These are phyloP conservation scores for Celoporthe dispersa DNA, from an alignment of 2,329 filamentous ascomycete genomes.

Conservation along the genomic window DNA sequence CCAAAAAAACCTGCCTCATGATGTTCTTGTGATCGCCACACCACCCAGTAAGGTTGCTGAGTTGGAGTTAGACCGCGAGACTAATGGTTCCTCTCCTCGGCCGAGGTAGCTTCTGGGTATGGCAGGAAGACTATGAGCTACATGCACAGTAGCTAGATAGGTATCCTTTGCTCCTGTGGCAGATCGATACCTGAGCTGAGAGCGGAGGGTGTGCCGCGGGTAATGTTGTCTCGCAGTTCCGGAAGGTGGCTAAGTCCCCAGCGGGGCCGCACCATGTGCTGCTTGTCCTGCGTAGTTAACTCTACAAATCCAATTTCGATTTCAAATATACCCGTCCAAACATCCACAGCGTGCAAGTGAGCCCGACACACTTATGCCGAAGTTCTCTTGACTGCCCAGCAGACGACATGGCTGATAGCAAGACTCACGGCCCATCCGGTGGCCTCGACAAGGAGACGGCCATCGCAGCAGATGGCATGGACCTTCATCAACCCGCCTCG, in stretches of 20 bases:
- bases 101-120: not conserved
- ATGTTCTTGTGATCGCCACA: constrained; percentile 2
- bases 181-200: not conserved
- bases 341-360: not conserved
- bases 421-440: not conserved
- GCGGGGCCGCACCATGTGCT: constrained; percentile 16
- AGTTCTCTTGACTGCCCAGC: not conserved
- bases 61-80: not conserved
- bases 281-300: not conserved
- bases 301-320: not conserved
- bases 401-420: not conserved
- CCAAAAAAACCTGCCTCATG: not conserved
- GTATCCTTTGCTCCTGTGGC: not conserved
- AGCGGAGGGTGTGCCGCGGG: not conserved
- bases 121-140: not conserved
- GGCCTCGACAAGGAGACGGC: not conserved
- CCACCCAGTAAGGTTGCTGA: not conserved
- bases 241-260: constrained; percentile 19
- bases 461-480: not conserved
- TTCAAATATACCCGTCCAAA: not conserved
- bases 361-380: not conserved
- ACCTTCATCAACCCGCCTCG: not conserved
- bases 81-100: not conserved
- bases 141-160: not conserved
- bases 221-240: not conserved